Evolutionary conservation across 2,329 filamentous ascomycete genomes (phyloP).

Genomic region (Stenocarpella maydis): DNA sequence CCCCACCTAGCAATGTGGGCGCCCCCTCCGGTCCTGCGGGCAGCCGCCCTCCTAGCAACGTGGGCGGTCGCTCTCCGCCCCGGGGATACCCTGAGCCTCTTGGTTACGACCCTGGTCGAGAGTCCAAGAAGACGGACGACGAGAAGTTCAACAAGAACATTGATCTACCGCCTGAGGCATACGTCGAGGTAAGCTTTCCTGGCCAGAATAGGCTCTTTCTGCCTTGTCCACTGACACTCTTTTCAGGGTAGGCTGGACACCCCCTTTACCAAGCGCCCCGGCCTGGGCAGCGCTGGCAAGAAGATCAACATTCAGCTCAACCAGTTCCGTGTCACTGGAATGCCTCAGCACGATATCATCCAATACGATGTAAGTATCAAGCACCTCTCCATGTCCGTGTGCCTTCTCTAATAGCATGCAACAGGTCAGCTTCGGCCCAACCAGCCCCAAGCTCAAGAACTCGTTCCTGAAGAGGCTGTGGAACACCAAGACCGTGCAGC

Average conservation of each 20-base stretch:
- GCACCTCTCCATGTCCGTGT: not conserved
- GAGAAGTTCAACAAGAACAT: slow-evolving; percentile 51
- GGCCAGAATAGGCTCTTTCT: not conserved
- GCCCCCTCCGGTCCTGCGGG: slow-evolving; percentile 22
- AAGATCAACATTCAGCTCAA: slow-evolving; percentile 70
- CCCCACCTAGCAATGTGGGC: slow-evolving; percentile 19
- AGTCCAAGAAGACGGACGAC: slow-evolving; percentile 38
- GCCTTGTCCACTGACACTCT: slow-evolving; percentile 33
- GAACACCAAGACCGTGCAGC: slow-evolving; percentile 69
- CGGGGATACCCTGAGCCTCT: slow-evolving; percentile 37
- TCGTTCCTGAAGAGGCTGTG: slow-evolving; percentile 78
- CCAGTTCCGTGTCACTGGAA: slow-evolving; percentile 72
- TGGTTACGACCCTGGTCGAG: slow-evolving; percentile 55
- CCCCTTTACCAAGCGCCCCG: slow-evolving; percentile 57
- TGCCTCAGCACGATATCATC: slow-evolving; percentile 69
- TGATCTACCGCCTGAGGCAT: slow-evolving; percentile 68
- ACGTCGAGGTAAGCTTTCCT: slow-evolving; percentile 47
- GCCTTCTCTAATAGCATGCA: slow-evolving; percentile 28
- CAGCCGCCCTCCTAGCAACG: slow-evolving; percentile 30
- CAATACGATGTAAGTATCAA: slow-evolving; percentile 81
- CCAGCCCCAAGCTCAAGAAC: slow-evolving; percentile 60
- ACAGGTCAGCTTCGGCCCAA: slow-evolving; percentile 73
- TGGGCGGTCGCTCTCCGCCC: slow-evolving; percentile 20
- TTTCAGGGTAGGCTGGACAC: slow-evolving; percentile 40
- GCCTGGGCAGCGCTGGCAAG: slow-evolving; percentile 66